These are phyloP conservation scores for Phytophthora fragariaefolia DNA, from an alignment of 352 stramenopile genomes.

Conservation along the genomic window DNA sequence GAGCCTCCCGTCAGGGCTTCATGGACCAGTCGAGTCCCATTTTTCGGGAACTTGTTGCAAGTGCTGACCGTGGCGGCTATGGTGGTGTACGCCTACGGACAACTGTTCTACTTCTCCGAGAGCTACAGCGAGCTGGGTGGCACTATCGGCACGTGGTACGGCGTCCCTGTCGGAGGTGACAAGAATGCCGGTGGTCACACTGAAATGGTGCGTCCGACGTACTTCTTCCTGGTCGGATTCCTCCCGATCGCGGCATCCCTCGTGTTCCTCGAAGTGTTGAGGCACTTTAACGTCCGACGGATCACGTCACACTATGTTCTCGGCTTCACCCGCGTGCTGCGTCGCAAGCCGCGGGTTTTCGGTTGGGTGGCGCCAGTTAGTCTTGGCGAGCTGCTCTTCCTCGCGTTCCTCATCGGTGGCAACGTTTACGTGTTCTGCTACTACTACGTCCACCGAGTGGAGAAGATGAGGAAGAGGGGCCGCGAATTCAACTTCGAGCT, in stretches of 20 bases:
- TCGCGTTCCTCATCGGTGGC: slow-evolving; percentile 26
- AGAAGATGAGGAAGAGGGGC: slow-evolving; percentile 11
- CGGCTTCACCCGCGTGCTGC: slow-evolving; percentile 39
- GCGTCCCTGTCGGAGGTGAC: slow-evolving; percentile 25
- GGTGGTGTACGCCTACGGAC: slow-evolving; percentile 37
- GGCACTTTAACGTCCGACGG: slow-evolving; percentile 46
- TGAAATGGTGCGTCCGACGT: slow-evolving; percentile 66
- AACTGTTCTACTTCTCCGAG: slow-evolving; percentile 36
- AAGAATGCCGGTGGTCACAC: slow-evolving; percentile 26
- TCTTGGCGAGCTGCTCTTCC: slow-evolving; percentile 40
- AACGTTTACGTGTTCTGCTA: slow-evolving; percentile 42
- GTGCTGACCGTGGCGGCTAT: slow-evolving; percentile 39
- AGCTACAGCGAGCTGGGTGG: slow-evolving; percentile 27
- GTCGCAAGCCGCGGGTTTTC: slow-evolving; percentile 46
- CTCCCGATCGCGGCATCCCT: slow-evolving; percentile 46
- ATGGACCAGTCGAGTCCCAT: background rate
- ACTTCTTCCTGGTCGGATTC: slow-evolving; percentile 51
- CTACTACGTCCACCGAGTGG: slow-evolving; percentile 9
- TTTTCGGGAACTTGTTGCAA: slow-evolving; percentile 36
- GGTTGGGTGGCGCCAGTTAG: slow-evolving; percentile 50
- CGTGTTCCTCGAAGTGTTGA: slow-evolving; percentile 49
- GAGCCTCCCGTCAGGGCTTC: slow-evolving; percentile 4
- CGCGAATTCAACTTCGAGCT: slow-evolving; percentile 33
- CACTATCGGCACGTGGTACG: slow-evolving; percentile 42
- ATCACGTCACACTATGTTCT: slow-evolving; percentile 41